These are phyloP conservation scores for Neurospora cerealis DNA, from an alignment of 495 filamentous ascomycete genomes.

Conservation along the genomic window DNA sequence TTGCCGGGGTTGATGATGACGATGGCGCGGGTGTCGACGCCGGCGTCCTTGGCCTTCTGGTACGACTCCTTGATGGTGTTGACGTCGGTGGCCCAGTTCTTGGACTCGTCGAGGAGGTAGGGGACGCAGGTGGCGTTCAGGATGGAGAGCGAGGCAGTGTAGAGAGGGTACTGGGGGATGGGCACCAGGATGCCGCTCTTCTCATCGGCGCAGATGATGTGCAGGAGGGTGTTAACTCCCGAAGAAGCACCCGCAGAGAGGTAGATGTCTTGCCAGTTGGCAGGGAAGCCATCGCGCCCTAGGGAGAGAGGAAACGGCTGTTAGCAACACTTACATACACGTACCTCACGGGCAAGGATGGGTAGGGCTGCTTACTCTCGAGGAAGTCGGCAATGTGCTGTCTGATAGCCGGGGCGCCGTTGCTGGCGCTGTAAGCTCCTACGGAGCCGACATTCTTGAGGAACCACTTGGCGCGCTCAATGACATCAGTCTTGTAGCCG, in stretches of 20 bases:
- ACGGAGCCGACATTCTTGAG: conserved; percentile 79
- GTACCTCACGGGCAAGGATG: not conserved
- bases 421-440: conserved; percentile 91
- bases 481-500: conserved; percentile 80
- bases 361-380: conserved; percentile 44
- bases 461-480: conserved; percentile 70
- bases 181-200: conserved; percentile 82
- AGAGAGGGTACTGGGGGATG: conserved; percentile 96
- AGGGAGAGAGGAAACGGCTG: not conserved
- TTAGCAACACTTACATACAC: not conserved
- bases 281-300: conserved; percentile 79
- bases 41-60: conserved; percentile 58
- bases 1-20: conserved; percentile 98
- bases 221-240: conserved; percentile 85
- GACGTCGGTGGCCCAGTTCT: conserved; percentile 80
- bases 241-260: conserved; percentile 85
- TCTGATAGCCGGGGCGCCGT: conserved; percentile 74
- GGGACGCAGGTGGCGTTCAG: conserved; percentile 82
- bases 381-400: conserved; percentile 90
- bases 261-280: conserved; percentile 71
- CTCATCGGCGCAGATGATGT: conserved; percentile 73
- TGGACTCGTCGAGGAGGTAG: conserved; percentile 81
- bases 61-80: conserved; percentile 60
- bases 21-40: conserved; percentile 80
- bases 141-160: conserved; percentile 84